Evolutionary conservation across 495 filamentous ascomycete species (phyloP).

Genomic region (Cudoniella acicularis): DNA sequence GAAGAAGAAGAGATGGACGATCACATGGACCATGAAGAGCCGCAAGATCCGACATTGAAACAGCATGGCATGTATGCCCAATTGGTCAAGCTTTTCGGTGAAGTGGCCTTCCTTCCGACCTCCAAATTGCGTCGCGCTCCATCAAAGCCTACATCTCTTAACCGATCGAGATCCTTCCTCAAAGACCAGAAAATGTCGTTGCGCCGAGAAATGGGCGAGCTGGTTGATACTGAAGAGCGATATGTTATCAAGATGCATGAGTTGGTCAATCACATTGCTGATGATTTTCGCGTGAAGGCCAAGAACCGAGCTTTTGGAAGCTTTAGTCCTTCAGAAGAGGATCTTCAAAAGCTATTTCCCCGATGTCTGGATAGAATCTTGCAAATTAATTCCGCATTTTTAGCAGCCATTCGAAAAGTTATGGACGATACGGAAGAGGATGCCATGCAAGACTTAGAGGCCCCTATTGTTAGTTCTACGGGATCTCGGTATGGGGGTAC

Average conservation of each 20-base stretch:
- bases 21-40: conserved; percentile 53
- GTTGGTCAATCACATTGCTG: conserved; percentile 69
- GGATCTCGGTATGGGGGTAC: conserved; percentile 31
- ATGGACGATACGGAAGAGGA: conserved; percentile 82
- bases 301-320: conserved; percentile 53
- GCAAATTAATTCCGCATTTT: conserved; percentile 72
- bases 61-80: conserved; percentile 73
- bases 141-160: conserved; percentile 76
- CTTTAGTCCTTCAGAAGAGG: conserved; percentile 67
- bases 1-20: conserved; percentile 47
- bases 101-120: conserved; percentile 81
- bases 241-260: conserved; percentile 85
- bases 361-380: conserved; percentile 72
- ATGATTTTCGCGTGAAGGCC: conserved; percentile 68
- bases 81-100: conserved; percentile 73
- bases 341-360: conserved; percentile 76
- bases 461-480: conserved; percentile 48
- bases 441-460: conserved; percentile 64
- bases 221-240: conserved; percentile 89
- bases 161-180: conserved; percentile 66
- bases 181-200: conserved; percentile 79
- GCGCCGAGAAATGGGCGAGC: conserved; percentile 83
- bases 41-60: conserved; percentile 53
- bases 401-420: conserved; percentile 66
- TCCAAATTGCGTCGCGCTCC: conserved; percentile 81